These are phyloP conservation scores for Hippophae tibetana DNA, from an alignment of 306 rosid species.

Conservation along the genomic window DNA sequence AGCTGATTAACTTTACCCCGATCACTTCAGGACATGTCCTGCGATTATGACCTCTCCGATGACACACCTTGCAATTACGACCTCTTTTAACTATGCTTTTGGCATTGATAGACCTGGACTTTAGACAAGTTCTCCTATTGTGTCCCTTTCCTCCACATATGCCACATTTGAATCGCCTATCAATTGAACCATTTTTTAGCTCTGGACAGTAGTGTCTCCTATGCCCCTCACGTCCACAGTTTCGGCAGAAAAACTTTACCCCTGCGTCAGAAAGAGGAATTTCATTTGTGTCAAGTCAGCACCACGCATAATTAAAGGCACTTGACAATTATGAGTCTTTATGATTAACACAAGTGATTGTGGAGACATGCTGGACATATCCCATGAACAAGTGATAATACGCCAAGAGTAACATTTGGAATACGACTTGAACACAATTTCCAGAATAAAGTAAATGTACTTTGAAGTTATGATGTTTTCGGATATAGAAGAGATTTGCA, in stretches of 20 bases:
- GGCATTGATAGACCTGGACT: constrained; percentile 24
- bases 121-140: constrained; percentile 66
- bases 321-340: neutral
- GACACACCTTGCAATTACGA: constrained; percentile 45
- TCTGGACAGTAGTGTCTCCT: constrained; percentile 83
- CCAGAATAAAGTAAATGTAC: too few species aligned
- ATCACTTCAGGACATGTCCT: constrained; percentile 41
- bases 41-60: constrained; percentile 54
- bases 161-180: constrained; percentile 39
- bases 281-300: constrained; percentile 5
- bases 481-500: too few species aligned
- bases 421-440: too few species aligned
- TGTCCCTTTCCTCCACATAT: constrained; percentile 76
- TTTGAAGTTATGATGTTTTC: too few species aligned
- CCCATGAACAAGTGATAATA: too few species aligned
- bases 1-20: constrained; percentile 7
- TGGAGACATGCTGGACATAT: too few species aligned
- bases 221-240: constrained; percentile 92
- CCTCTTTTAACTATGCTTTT: constrained; percentile 25
- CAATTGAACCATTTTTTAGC: constrained; percentile 37
- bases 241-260: constrained; percentile 62
- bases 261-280: constrained; percentile 37
- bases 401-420: too few species aligned
- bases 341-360: too few species aligned
- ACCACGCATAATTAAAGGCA: neutral